phyloP scores from a whole-genome alignment of 192 early-diverging fungal species.

The Coemansia sp. region DNA sequence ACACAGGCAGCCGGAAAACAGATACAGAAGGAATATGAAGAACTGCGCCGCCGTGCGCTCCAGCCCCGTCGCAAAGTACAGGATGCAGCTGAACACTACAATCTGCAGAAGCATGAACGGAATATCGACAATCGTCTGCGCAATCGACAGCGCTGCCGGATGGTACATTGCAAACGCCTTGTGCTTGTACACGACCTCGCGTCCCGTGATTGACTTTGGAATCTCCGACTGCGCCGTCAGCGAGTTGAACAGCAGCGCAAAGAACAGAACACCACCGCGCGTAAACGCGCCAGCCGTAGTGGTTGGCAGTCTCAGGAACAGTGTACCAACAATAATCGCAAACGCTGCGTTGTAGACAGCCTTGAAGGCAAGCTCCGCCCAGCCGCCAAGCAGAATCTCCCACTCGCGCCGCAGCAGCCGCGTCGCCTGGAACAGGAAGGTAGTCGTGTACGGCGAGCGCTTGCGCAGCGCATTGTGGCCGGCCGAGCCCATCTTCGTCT shows the following conservation, averaged over 20 bases:
- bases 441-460: slow-evolving; percentile 64
- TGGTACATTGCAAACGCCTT: slow-evolving; percentile 71
- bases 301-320: slow-evolving; percentile 64
- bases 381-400: slow-evolving; percentile 62
- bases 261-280: slow-evolving; percentile 78
- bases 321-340: slow-evolving; percentile 71
- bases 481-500: slow-evolving; percentile 58
- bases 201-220: slow-evolving; percentile 68
- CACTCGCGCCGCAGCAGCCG: slow-evolving; percentile 63
- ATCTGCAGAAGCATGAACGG: slow-evolving; percentile 58
- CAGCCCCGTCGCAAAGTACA: slow-evolving; percentile 69
- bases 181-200: slow-evolving; percentile 77
- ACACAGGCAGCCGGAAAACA: slow-evolving; percentile 62
- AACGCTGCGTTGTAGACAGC: slow-evolving; percentile 62
- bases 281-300: slow-evolving; percentile 69
- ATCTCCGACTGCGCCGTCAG: slow-evolving; percentile 70
- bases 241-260: slow-evolving; percentile 68
- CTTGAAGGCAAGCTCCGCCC: slow-evolving; percentile 58
- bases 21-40: slow-evolving; percentile 64
- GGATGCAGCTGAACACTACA: slow-evolving; percentile 60
- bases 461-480: slow-evolving; percentile 57
- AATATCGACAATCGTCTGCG: slow-evolving; percentile 62
- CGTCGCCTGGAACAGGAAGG: slow-evolving; percentile 63
- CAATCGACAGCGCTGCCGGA: slow-evolving; percentile 64
- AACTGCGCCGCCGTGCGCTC: slow-evolving; percentile 61